Evolutionary conservation across 495 filamentous ascomycete genomes (phyloP).

Genomic region (Apiosordaria backusii): DNA sequence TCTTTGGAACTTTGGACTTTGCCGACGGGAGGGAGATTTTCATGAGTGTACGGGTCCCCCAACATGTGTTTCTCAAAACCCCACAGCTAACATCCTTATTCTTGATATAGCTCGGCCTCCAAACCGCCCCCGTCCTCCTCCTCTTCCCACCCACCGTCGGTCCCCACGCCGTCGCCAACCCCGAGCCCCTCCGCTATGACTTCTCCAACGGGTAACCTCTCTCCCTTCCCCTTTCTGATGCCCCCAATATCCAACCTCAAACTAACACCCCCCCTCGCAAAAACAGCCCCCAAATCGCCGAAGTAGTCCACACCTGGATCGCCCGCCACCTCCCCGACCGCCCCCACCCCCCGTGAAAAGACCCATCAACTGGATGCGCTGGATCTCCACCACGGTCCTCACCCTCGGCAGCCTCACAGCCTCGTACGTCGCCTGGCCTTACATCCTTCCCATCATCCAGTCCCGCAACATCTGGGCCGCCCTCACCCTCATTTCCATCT

Average conservation of each 20-base stretch:
- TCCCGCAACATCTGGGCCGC: slow-evolving; percentile 94
- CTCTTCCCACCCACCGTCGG: slow-evolving; percentile 85
- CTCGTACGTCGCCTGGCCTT: slow-evolving; percentile 72
- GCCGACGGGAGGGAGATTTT: slow-evolving; percentile 79
- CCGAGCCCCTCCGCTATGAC: slow-evolving; percentile 75
- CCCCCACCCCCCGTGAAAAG: slow-evolving; percentile 73
- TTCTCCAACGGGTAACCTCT: slow-evolving; percentile 70
- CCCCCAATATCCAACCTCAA: neutral
- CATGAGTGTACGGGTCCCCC: slow-evolving; percentile 62
- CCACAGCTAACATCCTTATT: neutral
- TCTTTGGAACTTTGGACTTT: slow-evolving; percentile 91
- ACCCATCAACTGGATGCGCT: slow-evolving; percentile 80
- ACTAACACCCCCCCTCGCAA: neutral
- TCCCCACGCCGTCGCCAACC: slow-evolving; percentile 68
- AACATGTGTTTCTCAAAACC: neutral
- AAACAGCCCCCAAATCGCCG: slow-evolving; percentile 69
- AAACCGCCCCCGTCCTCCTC: slow-evolving; percentile 88
- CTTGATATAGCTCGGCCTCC: slow-evolving; percentile 69
- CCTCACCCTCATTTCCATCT: slow-evolving; percentile 79
- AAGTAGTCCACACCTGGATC: slow-evolving; percentile 76
- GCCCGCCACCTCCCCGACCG: slow-evolving; percentile 69
- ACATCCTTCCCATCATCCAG: slow-evolving; percentile 79
- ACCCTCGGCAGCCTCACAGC: slow-evolving; percentile 64
- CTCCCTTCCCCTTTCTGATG: neutral
- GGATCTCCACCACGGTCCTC: slow-evolving; percentile 63